A percentile compares a stretch with the other conserved stretches of the same genome.
phyloP scores from a whole-genome alignment of 257 asterid genomes.

The Solanum virginianum region DNA sequence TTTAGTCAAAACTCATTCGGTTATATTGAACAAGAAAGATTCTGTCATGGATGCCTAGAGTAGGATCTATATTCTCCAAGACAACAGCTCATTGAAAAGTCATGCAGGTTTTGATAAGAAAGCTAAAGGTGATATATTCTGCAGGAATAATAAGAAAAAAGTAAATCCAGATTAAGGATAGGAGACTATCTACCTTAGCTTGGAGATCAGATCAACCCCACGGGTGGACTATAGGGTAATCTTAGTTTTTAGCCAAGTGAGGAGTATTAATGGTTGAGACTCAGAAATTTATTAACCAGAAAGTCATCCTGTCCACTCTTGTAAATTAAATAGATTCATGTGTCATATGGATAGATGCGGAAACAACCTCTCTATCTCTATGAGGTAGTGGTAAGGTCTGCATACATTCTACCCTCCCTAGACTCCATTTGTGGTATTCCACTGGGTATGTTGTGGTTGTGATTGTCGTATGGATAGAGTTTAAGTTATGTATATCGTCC shows the following conservation, averaged over 20 bases:
- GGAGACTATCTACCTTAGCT: neutral
- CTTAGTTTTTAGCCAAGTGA: neutral
- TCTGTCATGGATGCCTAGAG: conserved; percentile 18
- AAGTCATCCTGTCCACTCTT: neutral
- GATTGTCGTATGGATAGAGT: no score
- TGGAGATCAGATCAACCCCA: neutral
- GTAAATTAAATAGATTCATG: neutral
- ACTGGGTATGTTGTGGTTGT: no score
- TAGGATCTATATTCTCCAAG: neutral
- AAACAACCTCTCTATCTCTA: no score
- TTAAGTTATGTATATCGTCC: neutral
- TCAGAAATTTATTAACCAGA: neutral
- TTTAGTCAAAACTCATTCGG: conserved; percentile 23
- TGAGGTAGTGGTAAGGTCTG: no score
- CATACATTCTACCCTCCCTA: no score
- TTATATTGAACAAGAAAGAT: conserved; percentile 27
- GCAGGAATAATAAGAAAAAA: neutral
- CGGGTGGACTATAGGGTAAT: neutral
- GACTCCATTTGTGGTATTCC: no score
- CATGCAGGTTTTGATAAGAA: neutral
- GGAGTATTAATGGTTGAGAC: neutral
- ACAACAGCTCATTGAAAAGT: neutral
- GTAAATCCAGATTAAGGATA: neutral
- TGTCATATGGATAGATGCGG: neutral
- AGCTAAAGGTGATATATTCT: neutral